Base-by-base conservation (phyloP, 139 green algal species). In the Protoeuglena noctilucae region DNA sequence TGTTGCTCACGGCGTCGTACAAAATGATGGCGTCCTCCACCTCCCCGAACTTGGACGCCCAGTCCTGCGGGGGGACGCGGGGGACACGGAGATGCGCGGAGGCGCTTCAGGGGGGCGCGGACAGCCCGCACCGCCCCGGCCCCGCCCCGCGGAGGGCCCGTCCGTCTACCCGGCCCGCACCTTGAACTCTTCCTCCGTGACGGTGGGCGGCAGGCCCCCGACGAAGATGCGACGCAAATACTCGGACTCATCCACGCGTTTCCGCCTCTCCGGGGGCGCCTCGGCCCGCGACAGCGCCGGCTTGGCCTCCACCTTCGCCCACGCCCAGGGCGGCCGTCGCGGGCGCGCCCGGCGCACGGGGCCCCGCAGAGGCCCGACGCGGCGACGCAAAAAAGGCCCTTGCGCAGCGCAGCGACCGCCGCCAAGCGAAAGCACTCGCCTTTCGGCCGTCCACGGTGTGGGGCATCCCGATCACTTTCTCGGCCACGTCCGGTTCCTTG, bases 381-480 rank as follows among this genome's bases (percentile, higher is more conserved):
- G 12, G n/a, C 23, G 14, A 49, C n/a, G 5, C 12, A 49, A 48
- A 16, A 30, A 46, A 28, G 22, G 21, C 56, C 34, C 6, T 4
- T 7, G 22, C 43, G 25, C 19, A 53, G 47, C 18, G n/a, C 21
- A 30, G 12, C 12, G 16, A 25, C 14, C 9, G 21, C 16, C 22
- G 21, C 12, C 16, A 53, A 18, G 56, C 21, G 9, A 4, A 23
- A 5, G 39, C 45, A 9, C 68, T 39, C 62, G 83, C 79, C 74
- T 92, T 79, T 60, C 87, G 59, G n/a, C 85, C 64, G 74, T 96
- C 87, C 43, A 95, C 93, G 6, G 77, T 94, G 69, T 95, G 87
- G 67, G 87, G 81, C 22, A 72, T 65, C 4, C 68, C 62, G 23
- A 85, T 76, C 2, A 94, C 88, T 53, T 84, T 88, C 58, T 95